A percentile compares a stretch with the other conserved stretches of the same genome.
Conservation (phyloP, 352 stramenopile species). For the Pythium scleroteichum region DNA sequence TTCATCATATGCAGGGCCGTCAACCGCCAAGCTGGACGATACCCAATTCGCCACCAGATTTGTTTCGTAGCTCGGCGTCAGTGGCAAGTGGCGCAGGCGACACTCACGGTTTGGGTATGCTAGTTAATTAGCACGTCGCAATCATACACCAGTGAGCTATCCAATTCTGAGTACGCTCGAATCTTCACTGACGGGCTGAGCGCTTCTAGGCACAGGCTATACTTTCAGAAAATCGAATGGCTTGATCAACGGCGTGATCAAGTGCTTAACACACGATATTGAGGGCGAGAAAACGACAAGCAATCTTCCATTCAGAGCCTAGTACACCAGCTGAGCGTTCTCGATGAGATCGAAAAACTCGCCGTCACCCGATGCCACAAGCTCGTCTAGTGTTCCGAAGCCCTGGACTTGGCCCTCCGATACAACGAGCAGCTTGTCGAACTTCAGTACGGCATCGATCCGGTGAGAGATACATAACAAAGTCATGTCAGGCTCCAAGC, state of each 20-base stretch:
- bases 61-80: neutral
- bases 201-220: too few species aligned
- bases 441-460: conserved; percentile 92
- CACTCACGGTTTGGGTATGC: neutral
- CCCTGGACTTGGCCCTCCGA: conserved; percentile 71
- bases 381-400: conserved; percentile 26
- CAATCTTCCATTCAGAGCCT: neutral
- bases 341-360: conserved; percentile 34
- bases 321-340: conserved; percentile 32
- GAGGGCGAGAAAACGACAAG: too few species aligned
- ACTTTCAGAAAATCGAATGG: too few species aligned
- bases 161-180: too few species aligned
- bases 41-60: neutral
- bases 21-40: neutral
- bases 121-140: neutral
- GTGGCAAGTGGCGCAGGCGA: neutral
- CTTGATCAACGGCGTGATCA: too few species aligned
- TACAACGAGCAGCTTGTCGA: conserved; percentile 90
- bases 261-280: too few species aligned
- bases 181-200: too few species aligned
- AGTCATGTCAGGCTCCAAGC: conserved; percentile 88
- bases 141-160: too few species aligned
- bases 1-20: neutral
- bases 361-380: conserved; percentile 23
- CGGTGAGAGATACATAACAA: conserved; percentile 95